Conservation (phyloP, 495 filamentous ascomycete genomes). For the Oleoguttula mirabilis region DNA sequence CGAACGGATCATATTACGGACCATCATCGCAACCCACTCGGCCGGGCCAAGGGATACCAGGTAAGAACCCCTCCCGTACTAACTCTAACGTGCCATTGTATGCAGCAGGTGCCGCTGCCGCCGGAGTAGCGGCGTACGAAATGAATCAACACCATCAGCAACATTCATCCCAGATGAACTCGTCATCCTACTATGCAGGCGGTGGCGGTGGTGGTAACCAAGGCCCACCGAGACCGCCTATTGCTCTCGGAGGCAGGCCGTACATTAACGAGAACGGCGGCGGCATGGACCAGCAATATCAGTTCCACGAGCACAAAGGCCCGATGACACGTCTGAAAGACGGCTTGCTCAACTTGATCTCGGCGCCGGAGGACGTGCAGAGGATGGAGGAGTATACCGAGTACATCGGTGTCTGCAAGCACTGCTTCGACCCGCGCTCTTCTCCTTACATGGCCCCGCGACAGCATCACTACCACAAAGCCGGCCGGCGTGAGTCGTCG, state of each 20-base stretch:
- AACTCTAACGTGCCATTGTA: slow-evolving; percentile 37
- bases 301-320: slow-evolving; percentile 34
- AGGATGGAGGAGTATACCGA: slow-evolving; percentile 66
- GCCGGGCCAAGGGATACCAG: slow-evolving; percentile 22
- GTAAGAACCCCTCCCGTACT: slow-evolving; percentile 32
- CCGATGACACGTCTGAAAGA: slow-evolving; percentile 37
- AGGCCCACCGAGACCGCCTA: neutral
- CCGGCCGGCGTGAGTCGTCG: slow-evolving; percentile 20
- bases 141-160: slow-evolving; percentile 25
- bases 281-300: slow-evolving; percentile 8
- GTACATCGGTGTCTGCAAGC: slow-evolving; percentile 53
- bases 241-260: neutral
- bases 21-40: slow-evolving; percentile 2
- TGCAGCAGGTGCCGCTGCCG: slow-evolving; percentile 35
- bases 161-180: slow-evolving; percentile 12
- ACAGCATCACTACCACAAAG: slow-evolving; percentile 44
- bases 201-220: neutral
- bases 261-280: slow-evolving; percentile 6
- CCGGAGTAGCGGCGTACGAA: slow-evolving; percentile 32
- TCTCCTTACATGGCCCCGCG: slow-evolving; percentile 50
- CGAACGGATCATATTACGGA: slow-evolving; percentile 11
- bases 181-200: neutral
- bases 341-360: slow-evolving; percentile 18
- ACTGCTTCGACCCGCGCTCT: slow-evolving; percentile 56
- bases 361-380: slow-evolving; percentile 43